phyloP scores from a whole-genome alignment of 768 basidiomycete genomes.

The Russula abietina region DNA sequence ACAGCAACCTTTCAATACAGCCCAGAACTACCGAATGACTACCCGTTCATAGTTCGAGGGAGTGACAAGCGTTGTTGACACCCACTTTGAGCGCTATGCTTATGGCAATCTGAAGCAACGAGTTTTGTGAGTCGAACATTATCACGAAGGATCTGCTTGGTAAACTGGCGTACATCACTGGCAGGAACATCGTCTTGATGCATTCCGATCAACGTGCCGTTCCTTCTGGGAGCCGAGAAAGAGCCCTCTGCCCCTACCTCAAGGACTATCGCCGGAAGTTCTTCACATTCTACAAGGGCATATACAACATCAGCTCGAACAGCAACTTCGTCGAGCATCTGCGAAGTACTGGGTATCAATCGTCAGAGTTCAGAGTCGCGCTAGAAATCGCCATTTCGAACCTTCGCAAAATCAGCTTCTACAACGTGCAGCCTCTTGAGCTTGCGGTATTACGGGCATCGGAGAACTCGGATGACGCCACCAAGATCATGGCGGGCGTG shows the following conservation, averaged over 20 bases:
- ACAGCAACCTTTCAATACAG: constrained; percentile 33
- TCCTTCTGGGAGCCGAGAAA: background rate
- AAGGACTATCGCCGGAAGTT: constrained; percentile 9
- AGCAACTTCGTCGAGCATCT: background rate
- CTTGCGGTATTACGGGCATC: constrained; percentile 45
- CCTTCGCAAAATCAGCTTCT: constrained; percentile 37
- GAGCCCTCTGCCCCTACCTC: constrained; percentile 7
- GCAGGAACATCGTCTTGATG: background rate
- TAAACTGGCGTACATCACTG: background rate
- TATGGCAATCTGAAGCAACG: constrained; percentile 48
- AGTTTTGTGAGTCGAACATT: constrained; percentile 37
- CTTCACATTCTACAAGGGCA: constrained; percentile 3
- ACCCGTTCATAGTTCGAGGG: constrained; percentile 54
- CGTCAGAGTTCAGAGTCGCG: background rate
- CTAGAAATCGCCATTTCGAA: constrained; percentile 2
- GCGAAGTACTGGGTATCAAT: background rate
- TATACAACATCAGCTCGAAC: background rate
- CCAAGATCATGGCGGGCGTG: constrained; percentile 65
- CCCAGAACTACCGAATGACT: constrained; percentile 63
- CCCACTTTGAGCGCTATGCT: constrained; percentile 48
- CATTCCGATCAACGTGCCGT: background rate
- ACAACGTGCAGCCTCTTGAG: constrained; percentile 37
- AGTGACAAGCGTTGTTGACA: constrained; percentile 38
- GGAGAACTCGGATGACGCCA: constrained; percentile 49
- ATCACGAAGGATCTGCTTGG: background rate